phyloP scores from a whole-genome alignment of 495 filamentous ascomycete genomes.

The Lasiosphaeria miniovina region DNA sequence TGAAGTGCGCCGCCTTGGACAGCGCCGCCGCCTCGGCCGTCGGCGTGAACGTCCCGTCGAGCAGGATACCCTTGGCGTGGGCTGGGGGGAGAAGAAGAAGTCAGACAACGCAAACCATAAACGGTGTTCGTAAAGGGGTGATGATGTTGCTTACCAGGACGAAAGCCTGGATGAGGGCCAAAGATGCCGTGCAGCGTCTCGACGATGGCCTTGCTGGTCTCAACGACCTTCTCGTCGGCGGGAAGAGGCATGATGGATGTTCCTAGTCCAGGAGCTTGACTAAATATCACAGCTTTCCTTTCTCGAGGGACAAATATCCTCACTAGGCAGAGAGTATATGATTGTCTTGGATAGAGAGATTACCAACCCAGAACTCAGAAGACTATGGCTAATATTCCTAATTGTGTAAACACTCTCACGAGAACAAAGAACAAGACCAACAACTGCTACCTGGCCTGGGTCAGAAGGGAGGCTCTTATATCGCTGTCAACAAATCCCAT shows the following conservation, averaged over 20 bases:
- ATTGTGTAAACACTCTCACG: too few relatives aligned
- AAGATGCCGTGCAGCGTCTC: conserved; percentile 38
- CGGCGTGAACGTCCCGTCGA: conserved; percentile 51
- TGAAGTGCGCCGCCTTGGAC: conserved; percentile 51
- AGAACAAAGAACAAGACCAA: too few relatives aligned
- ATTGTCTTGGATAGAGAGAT: too few relatives aligned
- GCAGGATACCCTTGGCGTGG: conserved; percentile 50
- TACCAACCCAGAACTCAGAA: too few relatives aligned
- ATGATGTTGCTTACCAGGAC: conserved; percentile 35
- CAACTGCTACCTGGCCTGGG: too few relatives aligned
- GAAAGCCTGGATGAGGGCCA: conserved; percentile 44
- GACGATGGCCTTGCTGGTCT: conserved; percentile 42
- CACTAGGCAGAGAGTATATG: too few relatives aligned
- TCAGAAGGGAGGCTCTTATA: too few relatives aligned
- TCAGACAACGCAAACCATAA: too few relatives aligned
- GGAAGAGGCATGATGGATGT: conserved; percentile 40
- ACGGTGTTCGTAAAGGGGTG: not conserved
- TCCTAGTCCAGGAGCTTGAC: not conserved
- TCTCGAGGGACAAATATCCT: too few relatives aligned
- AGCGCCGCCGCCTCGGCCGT: conserved; percentile 39
- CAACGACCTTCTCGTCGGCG: conserved; percentile 35
- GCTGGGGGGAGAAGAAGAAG: conserved; percentile 26
- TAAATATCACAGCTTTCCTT: not conserved
- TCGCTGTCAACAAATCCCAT: too few relatives aligned
- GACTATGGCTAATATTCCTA: too few relatives aligned